Conservation (phyloP, 441 rosid genomes). For the Macaranga tanarius region DNA sequence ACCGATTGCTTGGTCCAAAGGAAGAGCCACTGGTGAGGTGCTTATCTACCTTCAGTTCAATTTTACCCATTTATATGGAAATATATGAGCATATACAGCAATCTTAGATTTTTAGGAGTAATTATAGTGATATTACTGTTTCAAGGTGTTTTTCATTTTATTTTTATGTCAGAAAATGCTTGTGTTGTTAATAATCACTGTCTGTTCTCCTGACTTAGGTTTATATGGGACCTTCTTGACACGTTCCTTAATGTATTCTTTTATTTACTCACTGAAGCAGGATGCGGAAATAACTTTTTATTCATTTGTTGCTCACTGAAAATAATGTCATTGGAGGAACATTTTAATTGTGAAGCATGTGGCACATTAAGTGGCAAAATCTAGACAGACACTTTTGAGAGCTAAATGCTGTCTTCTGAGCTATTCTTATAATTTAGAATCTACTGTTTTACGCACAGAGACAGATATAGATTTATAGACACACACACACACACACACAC, state of each 20-base stretch:
- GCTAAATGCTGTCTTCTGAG: not conserved
- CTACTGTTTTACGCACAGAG: no score
- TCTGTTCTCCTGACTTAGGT: not conserved
- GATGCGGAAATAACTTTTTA: not conserved
- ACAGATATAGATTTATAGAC: no score
- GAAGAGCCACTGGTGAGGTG: slow-evolving; percentile 99
- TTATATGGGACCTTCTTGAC: not conserved
- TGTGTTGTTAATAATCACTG: not conserved
- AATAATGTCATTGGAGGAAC: not conserved
- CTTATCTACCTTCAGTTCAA: slow-evolving; percentile 61
- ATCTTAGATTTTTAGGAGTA: not conserved
- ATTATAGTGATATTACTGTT: not conserved
- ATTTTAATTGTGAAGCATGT: not conserved
- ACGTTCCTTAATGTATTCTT: not conserved
- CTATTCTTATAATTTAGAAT: not conserved
- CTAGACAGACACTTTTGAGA: not conserved
- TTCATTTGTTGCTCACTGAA: not conserved
- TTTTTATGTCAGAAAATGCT: not conserved
- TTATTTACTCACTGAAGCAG: not conserved
- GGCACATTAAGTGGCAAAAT: not conserved
- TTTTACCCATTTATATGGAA: slow-evolving; percentile 15
- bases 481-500: no score
- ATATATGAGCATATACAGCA: slow-evolving; percentile 5
- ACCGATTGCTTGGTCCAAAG: slow-evolving; percentile 83
- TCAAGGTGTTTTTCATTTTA: not conserved